Conservation (phyloP, 1,284 basidiomycete genomes). For the Sphagnurus paluster region DNA sequence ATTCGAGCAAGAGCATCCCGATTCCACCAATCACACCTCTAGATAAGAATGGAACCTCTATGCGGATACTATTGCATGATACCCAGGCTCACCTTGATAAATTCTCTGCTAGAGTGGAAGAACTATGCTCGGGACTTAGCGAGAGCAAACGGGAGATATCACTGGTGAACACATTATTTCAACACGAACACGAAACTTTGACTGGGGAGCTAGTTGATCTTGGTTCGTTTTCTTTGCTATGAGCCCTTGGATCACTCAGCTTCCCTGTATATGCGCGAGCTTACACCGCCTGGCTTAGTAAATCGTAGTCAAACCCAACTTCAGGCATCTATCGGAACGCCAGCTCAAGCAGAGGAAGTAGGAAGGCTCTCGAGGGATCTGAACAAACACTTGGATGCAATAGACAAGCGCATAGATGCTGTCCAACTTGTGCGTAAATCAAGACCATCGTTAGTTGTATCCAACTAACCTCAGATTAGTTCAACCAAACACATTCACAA, state of each 20-base stretch:
- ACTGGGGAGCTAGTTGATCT: constrained; percentile 45
- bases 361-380: constrained; percentile 41
- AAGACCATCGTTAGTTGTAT: neutral
- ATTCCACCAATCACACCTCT: constrained; percentile 51
- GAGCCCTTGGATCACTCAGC: neutral
- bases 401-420: constrained; percentile 58
- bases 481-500: constrained; percentile 45
- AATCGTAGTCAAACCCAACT: constrained; percentile 61
- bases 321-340: constrained; percentile 54
- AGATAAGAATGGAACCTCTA: constrained; percentile 64
- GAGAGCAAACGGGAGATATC: constrained; percentile 43
- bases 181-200: constrained; percentile 44
- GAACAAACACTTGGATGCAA: constrained; percentile 40
- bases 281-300: constrained; percentile 33
- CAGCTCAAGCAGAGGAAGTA: constrained; percentile 49
- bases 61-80: constrained; percentile 67
- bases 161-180: constrained; percentile 43
- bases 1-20: constrained; percentile 24
- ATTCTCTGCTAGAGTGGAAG: constrained; percentile 51
- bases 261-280: constrained; percentile 18
- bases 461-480: constrained; percentile 26
- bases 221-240: constrained; percentile 33
- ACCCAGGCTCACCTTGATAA: constrained; percentile 64
- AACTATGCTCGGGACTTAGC: constrained; percentile 40
- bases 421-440: constrained; percentile 46